A percentile compares a stretch with the other conserved stretches of the same genome.
These are phyloP conservation scores for Leptographium wingfieldii DNA, from an alignment of 2,329 filamentous ascomycete species.

Conservation along the genomic window DNA sequence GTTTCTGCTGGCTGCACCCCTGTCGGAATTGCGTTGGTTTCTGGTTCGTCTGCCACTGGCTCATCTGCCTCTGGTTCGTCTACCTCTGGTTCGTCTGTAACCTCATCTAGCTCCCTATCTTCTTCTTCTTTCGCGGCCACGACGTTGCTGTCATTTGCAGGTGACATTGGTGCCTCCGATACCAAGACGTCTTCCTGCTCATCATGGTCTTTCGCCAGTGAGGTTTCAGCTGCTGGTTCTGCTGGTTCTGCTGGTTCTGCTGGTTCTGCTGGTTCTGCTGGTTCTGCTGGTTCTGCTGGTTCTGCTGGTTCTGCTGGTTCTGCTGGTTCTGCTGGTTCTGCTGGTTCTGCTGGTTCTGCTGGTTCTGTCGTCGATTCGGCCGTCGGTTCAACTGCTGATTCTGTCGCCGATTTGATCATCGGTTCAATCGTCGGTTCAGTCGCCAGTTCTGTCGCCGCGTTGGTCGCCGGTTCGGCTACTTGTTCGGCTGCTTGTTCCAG, in stretches of 20 bases:
- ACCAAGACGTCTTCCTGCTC: neutral
- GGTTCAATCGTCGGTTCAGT: neutral
- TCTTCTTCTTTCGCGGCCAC: neutral
- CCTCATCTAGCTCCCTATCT: neutral
- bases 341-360: neutral
- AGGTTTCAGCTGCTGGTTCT: neutral
- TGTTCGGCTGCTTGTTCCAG: neutral
- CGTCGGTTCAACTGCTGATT: neutral
- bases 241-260: neutral
- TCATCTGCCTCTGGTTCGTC: too few species aligned
- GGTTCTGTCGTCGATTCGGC: neutral
- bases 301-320: neutral
- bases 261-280: too few species aligned
- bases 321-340: neutral
- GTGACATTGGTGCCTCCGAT: neutral
- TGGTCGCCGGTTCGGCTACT: neutral
- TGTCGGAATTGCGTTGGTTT: neutral
- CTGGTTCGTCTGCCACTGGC: too few species aligned
- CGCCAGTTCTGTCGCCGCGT: neutral
- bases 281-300: neutral
- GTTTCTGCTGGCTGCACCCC: too few species aligned
- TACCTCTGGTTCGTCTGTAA: too few species aligned
- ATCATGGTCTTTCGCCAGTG: too few species aligned
- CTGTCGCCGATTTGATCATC: neutral
- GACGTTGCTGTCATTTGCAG: neutral